Percentiles rank a stretch among this genome's conserved stretches.
Evolutionary conservation across 2,329 filamentous ascomycete genomes (phyloP).

Genomic region (Ceratocystis cacaofunesta): DNA sequence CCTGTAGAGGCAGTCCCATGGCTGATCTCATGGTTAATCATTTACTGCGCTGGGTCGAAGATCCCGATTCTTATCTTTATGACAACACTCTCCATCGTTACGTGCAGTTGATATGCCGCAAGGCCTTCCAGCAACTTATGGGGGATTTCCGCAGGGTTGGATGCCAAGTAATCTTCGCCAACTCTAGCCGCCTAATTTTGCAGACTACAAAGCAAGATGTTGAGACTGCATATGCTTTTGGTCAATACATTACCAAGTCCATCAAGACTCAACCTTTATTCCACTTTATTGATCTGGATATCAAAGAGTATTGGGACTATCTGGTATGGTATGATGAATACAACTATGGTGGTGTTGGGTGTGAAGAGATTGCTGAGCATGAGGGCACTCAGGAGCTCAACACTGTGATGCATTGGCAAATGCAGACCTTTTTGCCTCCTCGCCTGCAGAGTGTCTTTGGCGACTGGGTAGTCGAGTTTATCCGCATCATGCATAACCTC

Average conservation of each 20-base stretch:
- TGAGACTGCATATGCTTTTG: constrained; percentile 90
- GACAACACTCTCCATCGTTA: constrained; percentile 91
- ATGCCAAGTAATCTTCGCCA: constrained; percentile 91
- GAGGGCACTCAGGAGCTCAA: constrained; percentile 60
- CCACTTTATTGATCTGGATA: constrained; percentile 90
- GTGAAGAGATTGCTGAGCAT: constrained; percentile 60
- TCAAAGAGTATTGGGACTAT: constrained; percentile 99
- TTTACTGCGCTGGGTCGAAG: constrained; percentile 92
- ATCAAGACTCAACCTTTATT: constrained; percentile 93
- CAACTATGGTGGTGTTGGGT: constrained; percentile 94
- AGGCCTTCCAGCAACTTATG: constrained; percentile 94
- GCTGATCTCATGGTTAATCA: constrained; percentile 96
- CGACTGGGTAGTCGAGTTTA: constrained; percentile 87
- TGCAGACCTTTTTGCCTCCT: constrained; percentile 71
- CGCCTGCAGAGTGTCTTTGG: constrained; percentile 74
- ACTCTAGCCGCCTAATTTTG: constrained; percentile 70
- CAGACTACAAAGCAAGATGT: constrained; percentile 96
- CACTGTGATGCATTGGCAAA: constrained; percentile 97
- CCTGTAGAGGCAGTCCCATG: constrained; percentile 79
- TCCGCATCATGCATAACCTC: constrained; percentile 78
- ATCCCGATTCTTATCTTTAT: constrained; percentile 83
- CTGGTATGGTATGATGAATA: constrained; percentile 98
- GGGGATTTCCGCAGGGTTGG: constrained; percentile 89
- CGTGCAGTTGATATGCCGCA: constrained; percentile 95
- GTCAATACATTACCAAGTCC: constrained; percentile 92